phyloP scores from a whole-genome alignment of 2,329 filamentous ascomycete species.

The Fusarium chuoi region DNA sequence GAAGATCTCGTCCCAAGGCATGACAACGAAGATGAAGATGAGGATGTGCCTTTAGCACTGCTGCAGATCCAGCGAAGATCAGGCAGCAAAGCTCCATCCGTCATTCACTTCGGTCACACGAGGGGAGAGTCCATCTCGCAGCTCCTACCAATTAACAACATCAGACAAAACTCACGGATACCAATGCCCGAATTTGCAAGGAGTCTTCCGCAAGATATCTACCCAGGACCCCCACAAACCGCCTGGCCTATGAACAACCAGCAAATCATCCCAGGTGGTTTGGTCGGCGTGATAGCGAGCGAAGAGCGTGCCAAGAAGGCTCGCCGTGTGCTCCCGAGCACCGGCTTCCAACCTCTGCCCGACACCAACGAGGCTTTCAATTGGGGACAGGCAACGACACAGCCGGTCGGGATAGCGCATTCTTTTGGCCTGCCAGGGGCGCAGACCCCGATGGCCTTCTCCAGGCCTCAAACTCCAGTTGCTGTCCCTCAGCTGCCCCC shows the following conservation, averaged over 20 bases:
- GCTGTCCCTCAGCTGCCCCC: neutral
- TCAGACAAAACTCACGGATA: neutral
- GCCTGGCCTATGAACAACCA: conserved; percentile 13
- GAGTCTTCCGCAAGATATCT: neutral
- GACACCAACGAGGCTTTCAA: conserved; percentile 22
- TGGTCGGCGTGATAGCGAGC: conserved; percentile 26
- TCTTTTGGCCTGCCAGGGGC: neutral
- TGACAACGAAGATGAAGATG: neutral
- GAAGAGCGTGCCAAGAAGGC: conserved; percentile 24
- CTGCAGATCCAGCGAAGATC: neutral
- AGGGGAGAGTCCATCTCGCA: neutral
- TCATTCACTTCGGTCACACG: neutral
- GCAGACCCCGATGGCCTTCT: neutral
- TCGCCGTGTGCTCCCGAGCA: conserved; percentile 16
- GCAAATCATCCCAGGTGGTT: conserved; percentile 14
- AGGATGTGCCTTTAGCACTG: conserved; percentile 15
- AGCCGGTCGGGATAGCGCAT: neutral
- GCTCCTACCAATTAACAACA: neutral
- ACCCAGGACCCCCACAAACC: neutral
- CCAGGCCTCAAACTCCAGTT: conserved; percentile 10
- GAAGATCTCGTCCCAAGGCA: neutral
- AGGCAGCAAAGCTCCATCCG: neutral
- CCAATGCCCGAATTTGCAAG: conserved; percentile 7
- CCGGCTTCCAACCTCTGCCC: conserved; percentile 22
- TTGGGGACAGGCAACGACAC: neutral